Evolutionary conservation across 75 land plant genomes (phyloP), one percentile per base, ranked within the genome.

Genomic region (Azolla pinnata): DNA sequence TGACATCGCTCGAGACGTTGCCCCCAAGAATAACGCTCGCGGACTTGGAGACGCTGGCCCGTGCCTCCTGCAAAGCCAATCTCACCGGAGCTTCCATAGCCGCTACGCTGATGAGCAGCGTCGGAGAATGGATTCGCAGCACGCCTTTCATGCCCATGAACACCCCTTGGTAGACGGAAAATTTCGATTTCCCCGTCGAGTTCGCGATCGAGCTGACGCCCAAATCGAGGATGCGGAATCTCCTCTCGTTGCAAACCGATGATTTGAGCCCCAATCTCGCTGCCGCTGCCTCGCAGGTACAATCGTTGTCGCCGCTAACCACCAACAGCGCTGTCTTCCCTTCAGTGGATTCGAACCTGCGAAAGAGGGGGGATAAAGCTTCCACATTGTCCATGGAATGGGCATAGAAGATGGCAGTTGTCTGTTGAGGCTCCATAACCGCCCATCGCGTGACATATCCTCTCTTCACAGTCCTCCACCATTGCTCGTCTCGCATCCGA

Each of bases 391-490:
- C 61, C 7, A 84, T 31, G 0, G 99, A 83, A 52, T 95, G 91
- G 7, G 97, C 96, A 57, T 86, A 89, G 67, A 95, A 86, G 29
- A 95, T 64, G 3, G 84, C 99, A 64, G 89, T 96, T 10, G 70
- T 76, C 56, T 86, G 82, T 64, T 95, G 99, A 50, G 99, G 99
- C 42, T 85, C 5, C 99, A 95, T 95, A 16, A 85, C 85, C 7
- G 99, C 99, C 99, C 99, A 95, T 23, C 86, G 99, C 0, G 99
- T 95, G 10, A 89, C 61, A 60, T 89, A 95, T 44, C 99, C 99
- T 0, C 80, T 72, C 0, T 91, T 66, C 23, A 95, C 75, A 14
- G 96, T 78, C 48, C 81, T 67, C 99, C 96, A 95, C 99, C 99
- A 95, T 69, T 95, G 99, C 20, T 88, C 87, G 60, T 95, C 99